Conservation (phyloP, 2,329 filamentous ascomycete species). For the Apiospora aurea region DNA sequence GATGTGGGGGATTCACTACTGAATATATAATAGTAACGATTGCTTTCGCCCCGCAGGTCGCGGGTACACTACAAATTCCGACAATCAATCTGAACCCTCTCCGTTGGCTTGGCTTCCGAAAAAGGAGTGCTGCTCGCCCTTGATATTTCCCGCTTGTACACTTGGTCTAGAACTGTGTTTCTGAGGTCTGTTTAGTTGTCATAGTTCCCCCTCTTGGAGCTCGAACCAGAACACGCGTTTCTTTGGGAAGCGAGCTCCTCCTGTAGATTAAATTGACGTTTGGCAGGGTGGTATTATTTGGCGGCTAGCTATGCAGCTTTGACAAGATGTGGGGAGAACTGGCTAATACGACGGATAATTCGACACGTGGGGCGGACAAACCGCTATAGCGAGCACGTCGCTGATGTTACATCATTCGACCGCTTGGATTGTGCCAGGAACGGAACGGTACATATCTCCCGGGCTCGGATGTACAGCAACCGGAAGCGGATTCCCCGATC, state of each 20-base stretch:
- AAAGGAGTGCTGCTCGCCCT: background rate
- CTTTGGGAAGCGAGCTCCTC: background rate
- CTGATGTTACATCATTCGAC: background rate
- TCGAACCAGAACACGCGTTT: constrained; percentile 4
- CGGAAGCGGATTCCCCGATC: background rate
- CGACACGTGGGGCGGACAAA: background rate
- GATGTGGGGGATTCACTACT: background rate
- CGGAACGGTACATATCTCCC: background rate
- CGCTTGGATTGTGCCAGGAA: background rate
- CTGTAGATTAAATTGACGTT: background rate
- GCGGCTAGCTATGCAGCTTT: constrained; percentile 2
- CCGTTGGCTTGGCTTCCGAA: constrained; percentile 12
- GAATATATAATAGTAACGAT: background rate
- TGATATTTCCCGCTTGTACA: background rate
- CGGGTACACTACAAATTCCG: constrained; percentile 4
- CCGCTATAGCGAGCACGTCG: background rate
- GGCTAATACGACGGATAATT: constrained; percentile 7
- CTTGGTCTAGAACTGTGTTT: too few relatives aligned
- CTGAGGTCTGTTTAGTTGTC: background rate
- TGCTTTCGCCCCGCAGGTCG: background rate
- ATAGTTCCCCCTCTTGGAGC: background rate
- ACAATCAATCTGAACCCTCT: background rate
- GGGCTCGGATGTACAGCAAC: background rate
- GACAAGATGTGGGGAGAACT: constrained; percentile 10
- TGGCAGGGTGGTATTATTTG: background rate